Evolutionary conservation across 2,329 filamentous ascomycete species (phyloP).

Genomic region (Pseudocercospora cruenta): DNA sequence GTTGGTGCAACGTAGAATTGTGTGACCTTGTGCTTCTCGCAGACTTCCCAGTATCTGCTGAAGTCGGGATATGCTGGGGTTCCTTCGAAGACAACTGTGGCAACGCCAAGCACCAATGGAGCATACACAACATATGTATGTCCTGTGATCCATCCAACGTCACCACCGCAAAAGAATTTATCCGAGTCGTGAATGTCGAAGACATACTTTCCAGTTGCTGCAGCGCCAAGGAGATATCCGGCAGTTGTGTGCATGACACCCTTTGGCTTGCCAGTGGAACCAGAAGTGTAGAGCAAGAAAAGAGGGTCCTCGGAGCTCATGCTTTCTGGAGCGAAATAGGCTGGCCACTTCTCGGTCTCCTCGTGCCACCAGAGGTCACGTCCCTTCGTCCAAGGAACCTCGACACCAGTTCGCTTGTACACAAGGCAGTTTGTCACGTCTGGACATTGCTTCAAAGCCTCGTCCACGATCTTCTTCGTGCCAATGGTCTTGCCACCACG

Average conservation of each 20-base stretch:
- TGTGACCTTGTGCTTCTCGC: slow-evolving; percentile 90
- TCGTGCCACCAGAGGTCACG: slow-evolving; percentile 99
- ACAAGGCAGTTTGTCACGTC: slow-evolving; percentile 84
- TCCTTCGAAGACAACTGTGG: slow-evolving; percentile 96
- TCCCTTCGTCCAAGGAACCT: slow-evolving; percentile 86
- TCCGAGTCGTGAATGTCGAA: slow-evolving; percentile 97
- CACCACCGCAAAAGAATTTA: slow-evolving; percentile 94
- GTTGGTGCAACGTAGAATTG: slow-evolving; percentile 99
- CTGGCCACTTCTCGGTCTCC: slow-evolving; percentile 94
- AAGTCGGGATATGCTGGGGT: slow-evolving; percentile 97
- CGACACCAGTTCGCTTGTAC: slow-evolving; percentile 91
- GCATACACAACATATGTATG: slow-evolving; percentile 99
- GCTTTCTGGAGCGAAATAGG: slow-evolving; percentile 84
- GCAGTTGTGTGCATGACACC: slow-evolving; percentile 97
- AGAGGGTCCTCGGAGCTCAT: slow-evolving; percentile 95
- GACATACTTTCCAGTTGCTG: slow-evolving; percentile 94
- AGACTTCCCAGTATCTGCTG: slow-evolving; percentile 98
- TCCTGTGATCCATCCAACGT: slow-evolving; percentile 98
- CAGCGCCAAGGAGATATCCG: slow-evolving; percentile 92
- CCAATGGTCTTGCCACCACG: slow-evolving; percentile 95
- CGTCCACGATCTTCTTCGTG: slow-evolving; percentile 99
- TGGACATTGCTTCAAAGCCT: slow-evolving; percentile 94
- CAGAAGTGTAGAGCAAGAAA: slow-evolving; percentile 96
- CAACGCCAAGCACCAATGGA: slow-evolving; percentile 86
- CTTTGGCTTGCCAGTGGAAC: slow-evolving; percentile 98